These are phyloP conservation scores for Punctularia strigosozonata DNA, from an alignment of 768 basidiomycete species.

Conservation along the genomic window DNA sequence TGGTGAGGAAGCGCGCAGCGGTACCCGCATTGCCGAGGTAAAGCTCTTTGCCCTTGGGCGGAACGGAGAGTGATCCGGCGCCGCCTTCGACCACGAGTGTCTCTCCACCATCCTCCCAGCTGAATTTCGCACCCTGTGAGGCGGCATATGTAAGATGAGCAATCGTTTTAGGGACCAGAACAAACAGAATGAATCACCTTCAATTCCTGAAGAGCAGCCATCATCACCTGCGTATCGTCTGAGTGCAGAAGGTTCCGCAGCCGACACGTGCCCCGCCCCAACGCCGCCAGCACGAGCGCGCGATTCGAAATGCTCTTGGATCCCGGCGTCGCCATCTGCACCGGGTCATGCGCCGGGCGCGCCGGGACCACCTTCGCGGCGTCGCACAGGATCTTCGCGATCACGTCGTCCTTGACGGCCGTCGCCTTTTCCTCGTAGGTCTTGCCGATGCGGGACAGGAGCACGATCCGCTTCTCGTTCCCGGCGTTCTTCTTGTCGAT, in stretches of 20 bases:
- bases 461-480: slow-evolving; percentile 83
- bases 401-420: slow-evolving; percentile 68
- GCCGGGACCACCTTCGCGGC: slow-evolving; percentile 68
- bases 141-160: slow-evolving; percentile 3
- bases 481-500: slow-evolving; percentile 98
- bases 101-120: slow-evolving; percentile 95
- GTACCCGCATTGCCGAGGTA: slow-evolving; percentile 98
- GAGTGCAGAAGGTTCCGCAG: slow-evolving; percentile 89
- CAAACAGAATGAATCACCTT: slow-evolving; percentile 31
- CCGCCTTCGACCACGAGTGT: slow-evolving; percentile 89
- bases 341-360: slow-evolving; percentile 34
- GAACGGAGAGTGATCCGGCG: slow-evolving; percentile 65
- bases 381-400: slow-evolving; percentile 71
- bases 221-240: slow-evolving; percentile 99
- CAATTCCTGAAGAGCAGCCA: slow-evolving; percentile 82
- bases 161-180: slow-evolving; percentile 1
- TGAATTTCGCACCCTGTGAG: slow-evolving; percentile 74
- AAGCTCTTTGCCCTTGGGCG: slow-evolving; percentile 71
- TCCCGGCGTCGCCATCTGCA: slow-evolving; percentile 86
- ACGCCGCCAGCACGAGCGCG: slow-evolving; percentile 84
- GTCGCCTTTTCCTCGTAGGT: slow-evolving; percentile 90
- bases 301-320: slow-evolving; percentile 96
- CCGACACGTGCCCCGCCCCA: slow-evolving; percentile 80
- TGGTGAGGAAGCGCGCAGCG: slow-evolving; percentile 93
- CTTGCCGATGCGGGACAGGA: slow-evolving; percentile 82